phyloP scores from a whole-genome alignment of 2,329 filamentous ascomycete species.

The Phyllosticta citriasiana region DNA sequence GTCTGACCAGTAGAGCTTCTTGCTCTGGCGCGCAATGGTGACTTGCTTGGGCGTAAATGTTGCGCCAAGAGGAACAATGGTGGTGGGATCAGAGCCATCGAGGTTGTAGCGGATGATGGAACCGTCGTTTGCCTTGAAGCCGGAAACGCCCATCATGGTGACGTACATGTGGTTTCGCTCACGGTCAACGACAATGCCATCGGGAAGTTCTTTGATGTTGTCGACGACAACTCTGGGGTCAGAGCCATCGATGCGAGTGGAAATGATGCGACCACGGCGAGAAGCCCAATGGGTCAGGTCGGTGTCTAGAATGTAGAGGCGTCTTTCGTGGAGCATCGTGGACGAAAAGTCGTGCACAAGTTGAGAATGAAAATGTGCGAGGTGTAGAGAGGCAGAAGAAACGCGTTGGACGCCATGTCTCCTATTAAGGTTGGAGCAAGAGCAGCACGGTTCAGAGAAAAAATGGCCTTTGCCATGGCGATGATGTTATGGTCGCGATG shows the following conservation, averaged over 20 bases:
- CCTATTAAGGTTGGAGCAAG: background rate
- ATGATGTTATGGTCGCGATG: background rate
- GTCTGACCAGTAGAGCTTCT: constrained; percentile 33
- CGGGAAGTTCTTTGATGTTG: constrained; percentile 16
- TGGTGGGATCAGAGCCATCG: constrained; percentile 37
- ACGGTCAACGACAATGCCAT: constrained; percentile 23
- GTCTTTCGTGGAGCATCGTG: background rate
- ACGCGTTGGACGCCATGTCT: background rate
- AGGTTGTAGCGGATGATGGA: constrained; percentile 36
- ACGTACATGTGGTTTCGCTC: constrained; percentile 21
- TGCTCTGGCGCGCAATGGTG: constrained; percentile 20
- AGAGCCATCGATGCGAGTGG: constrained; percentile 11
- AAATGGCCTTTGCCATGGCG: background rate
- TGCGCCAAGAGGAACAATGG: constrained; percentile 34
- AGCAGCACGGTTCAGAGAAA: background rate
- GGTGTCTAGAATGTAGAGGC: constrained; percentile 12
- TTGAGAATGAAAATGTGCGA: background rate
- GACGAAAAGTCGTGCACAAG: background rate
- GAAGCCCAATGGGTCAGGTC: constrained; percentile 6
- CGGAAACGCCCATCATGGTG: constrained; percentile 16
- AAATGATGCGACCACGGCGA: constrained; percentile 13
- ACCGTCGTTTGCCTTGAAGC: constrained; percentile 27
- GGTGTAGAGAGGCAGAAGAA: background rate
- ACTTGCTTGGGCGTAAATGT: constrained; percentile 43
- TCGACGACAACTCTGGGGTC: constrained; percentile 8